Base-by-base conservation (phyloP, 176 grass and related monocot genomes). In the Zoysia japonica region DNA sequence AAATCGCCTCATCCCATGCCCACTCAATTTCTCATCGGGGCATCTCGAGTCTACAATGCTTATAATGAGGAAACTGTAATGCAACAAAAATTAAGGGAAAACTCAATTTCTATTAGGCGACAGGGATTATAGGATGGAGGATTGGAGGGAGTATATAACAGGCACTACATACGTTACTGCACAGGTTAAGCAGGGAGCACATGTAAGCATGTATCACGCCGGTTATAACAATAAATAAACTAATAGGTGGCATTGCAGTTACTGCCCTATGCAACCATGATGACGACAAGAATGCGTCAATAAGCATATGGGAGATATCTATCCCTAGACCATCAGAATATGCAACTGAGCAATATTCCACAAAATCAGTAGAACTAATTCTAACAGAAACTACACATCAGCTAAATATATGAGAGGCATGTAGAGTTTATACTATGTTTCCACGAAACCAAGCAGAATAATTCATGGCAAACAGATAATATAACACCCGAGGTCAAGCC, bases 311-410 rank as follows among this genome's bases (percentile, higher is more conserved):
- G 41, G 48, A 55, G 9, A 0, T 46, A 38, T 43, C 4, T 43
- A 78, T 37, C 11, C 49, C 3, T 19, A n/a, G 12, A 50, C 37
- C 36, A 73, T 60, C 45, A 67, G 14, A 67, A 78, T 9, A 2
- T 54, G 53, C 10, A 44, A 84, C 48, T 17, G n/a, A 73, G 49
- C n/a, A 72, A 56, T 66, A 42, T 53, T 64, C 6, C 44, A 37
- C 3, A 57, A 45, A 60, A 60, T 28, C 15, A 60, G 56, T 28
- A 60, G n/a, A 19, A 60, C 28, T 60, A 9, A 60, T 60, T 11
- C 6, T 60, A 7, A 60, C n/a, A 60, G 7, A 60, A 28, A 28
- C 56, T 28, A 6, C n/a, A 60, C 1, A 60, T 1, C 6, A 60
- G n/a, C 7, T 60, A 60, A 28, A 60, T n/a, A 60, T 7, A 56